Evolutionary conservation across 2,329 filamentous ascomycete genomes (phyloP).

Genomic region (Nannizzia gypsea): DNA sequence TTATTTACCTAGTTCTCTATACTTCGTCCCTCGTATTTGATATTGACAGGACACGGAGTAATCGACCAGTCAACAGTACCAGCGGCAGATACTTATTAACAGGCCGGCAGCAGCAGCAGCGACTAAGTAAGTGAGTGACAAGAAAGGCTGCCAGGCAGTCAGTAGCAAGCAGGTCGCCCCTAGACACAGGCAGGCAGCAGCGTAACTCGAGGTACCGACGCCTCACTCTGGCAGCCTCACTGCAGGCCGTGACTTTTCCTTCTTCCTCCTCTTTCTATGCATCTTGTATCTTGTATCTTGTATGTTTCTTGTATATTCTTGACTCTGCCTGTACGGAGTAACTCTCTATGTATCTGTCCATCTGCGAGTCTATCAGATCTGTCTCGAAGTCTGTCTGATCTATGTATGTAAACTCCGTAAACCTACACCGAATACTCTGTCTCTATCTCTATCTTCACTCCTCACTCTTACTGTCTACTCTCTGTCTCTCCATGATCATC

Average conservation of each 20-base stretch:
- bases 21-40: too few species aligned
- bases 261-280: background rate
- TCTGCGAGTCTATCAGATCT: too few species aligned
- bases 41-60: background rate
- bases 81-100: too few species aligned
- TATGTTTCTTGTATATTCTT: background rate
- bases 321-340: too few species aligned
- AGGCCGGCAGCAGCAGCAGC: too few species aligned
- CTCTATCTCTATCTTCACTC: background rate
- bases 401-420: too few species aligned
- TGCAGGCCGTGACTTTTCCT: background rate
- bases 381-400: too few species aligned
- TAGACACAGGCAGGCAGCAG: too few species aligned
- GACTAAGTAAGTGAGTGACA: too few species aligned
- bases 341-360: too few species aligned
- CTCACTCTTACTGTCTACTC: background rate
- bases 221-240: conserved; percentile 5
- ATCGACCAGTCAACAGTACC: background rate
- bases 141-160: background rate
- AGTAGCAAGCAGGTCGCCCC: background rate
- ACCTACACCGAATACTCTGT: background rate
- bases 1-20: too few species aligned
- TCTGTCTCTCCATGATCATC: background rate
- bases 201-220: background rate
- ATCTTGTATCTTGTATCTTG: background rate